Evolutionary conservation across 2,329 filamentous ascomycete genomes (phyloP).

Genomic region (Colletotrichum tanaceti): DNA sequence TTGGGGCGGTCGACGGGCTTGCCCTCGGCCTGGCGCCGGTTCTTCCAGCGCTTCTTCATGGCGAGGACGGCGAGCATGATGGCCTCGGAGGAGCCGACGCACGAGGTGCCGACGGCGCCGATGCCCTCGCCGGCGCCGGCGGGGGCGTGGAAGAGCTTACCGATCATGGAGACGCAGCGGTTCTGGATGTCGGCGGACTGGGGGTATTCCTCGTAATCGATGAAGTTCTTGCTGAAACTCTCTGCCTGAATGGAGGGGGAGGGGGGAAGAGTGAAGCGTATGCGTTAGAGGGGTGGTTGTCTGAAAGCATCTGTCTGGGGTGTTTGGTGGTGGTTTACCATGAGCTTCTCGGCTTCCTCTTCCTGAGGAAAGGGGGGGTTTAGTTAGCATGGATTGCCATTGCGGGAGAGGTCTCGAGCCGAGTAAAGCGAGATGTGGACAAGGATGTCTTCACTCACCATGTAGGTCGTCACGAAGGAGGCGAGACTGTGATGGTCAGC

Average conservation of each 20-base stretch:
- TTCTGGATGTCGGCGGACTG: slow-evolving; percentile 89
- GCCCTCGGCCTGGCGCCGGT: slow-evolving; percentile 83
- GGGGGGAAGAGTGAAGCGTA: too few species aligned
- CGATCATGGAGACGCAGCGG: slow-evolving; percentile 92
- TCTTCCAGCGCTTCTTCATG: slow-evolving; percentile 97
- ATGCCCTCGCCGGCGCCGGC: slow-evolving; percentile 60
- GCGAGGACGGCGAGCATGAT: slow-evolving; percentile 86
- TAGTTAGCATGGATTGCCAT: slow-evolving; percentile 25
- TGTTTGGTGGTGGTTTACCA: slow-evolving; percentile 59
- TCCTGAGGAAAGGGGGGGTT: slow-evolving; percentile 66
- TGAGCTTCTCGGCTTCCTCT: slow-evolving; percentile 95
- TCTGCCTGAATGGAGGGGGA: slow-evolving; percentile 60
- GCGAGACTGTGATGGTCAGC: slow-evolving; percentile 70
- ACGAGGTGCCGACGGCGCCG: slow-evolving; percentile 85
- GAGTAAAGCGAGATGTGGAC: slow-evolving; percentile 2
- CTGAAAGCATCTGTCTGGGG: too few species aligned
- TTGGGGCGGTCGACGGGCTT: slow-evolving; percentile 86
- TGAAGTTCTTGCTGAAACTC: slow-evolving; percentile 94
- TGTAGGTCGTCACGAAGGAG: slow-evolving; percentile 95
- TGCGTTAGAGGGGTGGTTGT: background rate
- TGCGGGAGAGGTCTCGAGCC: background rate
- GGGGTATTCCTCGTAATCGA: slow-evolving; percentile 88
- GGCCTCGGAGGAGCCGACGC: slow-evolving; percentile 89
- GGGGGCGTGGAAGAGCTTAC: slow-evolving; percentile 86
- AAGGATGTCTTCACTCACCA: slow-evolving; percentile 66